A percentile compares a stretch with the other conserved stretches of the same genome.
phyloP scores from a whole-genome alignment of 352 stramenopile species.

The Pythium apleroticum region DNA sequence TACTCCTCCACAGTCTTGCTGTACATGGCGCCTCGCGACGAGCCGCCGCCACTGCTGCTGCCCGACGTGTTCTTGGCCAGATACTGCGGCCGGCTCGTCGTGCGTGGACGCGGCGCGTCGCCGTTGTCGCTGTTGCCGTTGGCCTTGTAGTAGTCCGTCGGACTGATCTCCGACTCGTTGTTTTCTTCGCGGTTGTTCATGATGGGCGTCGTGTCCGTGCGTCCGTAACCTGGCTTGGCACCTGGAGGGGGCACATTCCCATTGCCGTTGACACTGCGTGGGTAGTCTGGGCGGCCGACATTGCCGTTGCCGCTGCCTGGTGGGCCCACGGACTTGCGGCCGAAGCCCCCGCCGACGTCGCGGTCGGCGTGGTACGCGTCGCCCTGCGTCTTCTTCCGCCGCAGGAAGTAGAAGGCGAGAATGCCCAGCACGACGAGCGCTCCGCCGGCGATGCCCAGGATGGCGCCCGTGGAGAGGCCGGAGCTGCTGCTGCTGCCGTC shows the following conservation, averaged over 20 bases:
- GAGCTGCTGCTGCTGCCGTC: constrained; percentile 25
- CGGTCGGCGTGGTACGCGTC: constrained; percentile 7
- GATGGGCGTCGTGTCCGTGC: constrained; percentile 7
- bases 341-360: neutral
- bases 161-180: constrained; percentile 22
- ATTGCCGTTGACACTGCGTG: no score
- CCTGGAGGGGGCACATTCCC: no score
- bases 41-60: constrained; percentile 2
- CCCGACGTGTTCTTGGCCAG: neutral
- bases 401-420: constrained; percentile 19
- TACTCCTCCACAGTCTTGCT: constrained; percentile 57
- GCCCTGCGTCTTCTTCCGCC: constrained; percentile 6
- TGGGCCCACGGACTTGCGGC: constrained; percentile 9
- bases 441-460: constrained; percentile 24
- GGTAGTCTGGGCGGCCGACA: neutral
- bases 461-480: constrained; percentile 24
- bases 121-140: constrained; percentile 2
- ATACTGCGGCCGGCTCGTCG: neutral
- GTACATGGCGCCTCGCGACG: constrained; percentile 8
- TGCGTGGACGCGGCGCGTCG: constrained; percentile 2
- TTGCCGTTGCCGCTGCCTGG: constrained; percentile 1
- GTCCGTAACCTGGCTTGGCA: no score
- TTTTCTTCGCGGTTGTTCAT: constrained; percentile 8
- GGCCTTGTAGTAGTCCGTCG: constrained; percentile 13
- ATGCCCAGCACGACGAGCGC: constrained; percentile 22